Base-by-base conservation (phyloP, 352 stramenopile species). In the Phytophthora sp. region DNA sequence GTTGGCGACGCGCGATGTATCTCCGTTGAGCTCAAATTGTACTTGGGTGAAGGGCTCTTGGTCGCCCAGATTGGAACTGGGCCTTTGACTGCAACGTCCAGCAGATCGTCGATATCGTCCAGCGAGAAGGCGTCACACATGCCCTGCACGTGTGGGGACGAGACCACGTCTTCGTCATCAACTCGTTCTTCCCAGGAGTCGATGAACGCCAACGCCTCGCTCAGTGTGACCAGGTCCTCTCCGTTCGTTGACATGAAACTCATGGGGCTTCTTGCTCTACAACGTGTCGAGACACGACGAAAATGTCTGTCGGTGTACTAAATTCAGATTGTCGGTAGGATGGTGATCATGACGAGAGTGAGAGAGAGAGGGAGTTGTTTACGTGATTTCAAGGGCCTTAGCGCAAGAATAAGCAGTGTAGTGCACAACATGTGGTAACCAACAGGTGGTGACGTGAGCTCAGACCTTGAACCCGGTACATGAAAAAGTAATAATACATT, bases 201-300 rank as follows among this genome's bases (percentile, higher is more conserved):
- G 57, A 68, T 53, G 42, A 68, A 72, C 38, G 44, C 44, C 30
- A 72, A 23, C 12, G 64, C 51, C 21, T 68, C 50, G 8, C 63
- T 44, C 21, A 72, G 27, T 42, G 64, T 58, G 12, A 42, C n/a
- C 18, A 75, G 20, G 11, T 71, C 20, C 21, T 61, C 44, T 35
- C 21, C 35, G 2, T 55, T 52, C 42, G 21, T 41, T 1, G 8
- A 9, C 13, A 7, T 45, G 33, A 62, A 52, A 53, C n/a, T 54
- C 35, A 36, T 57, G 7, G 6, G 36, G 23, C n/a, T n/a, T n/a
- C n/a, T 44, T 44, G 23, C n/a, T 5, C 16, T 7, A 24, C 12
- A n/a, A 44, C 6, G 36, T 7, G 36, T 38, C 31, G 31, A 5
- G 9, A 13, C 35, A 18, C 35, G 7, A 4, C 36, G 23, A 44